Conservation (phyloP, 352 stramenopile genomes). For the Globisporangium nunn region DNA sequence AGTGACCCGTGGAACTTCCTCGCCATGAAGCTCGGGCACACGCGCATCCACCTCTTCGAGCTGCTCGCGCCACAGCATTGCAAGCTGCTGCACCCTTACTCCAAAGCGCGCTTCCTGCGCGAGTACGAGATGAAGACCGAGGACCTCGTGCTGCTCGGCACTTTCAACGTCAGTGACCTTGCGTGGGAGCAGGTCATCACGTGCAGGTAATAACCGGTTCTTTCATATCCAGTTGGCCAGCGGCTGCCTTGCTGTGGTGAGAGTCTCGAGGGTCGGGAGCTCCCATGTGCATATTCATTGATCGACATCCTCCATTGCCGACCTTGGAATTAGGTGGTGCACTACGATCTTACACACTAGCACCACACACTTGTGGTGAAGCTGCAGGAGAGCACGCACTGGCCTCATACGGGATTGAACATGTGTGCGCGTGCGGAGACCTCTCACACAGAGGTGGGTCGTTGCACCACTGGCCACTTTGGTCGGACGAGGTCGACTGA, state of each 20-base stretch:
- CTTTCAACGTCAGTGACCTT: slow-evolving; percentile 39
- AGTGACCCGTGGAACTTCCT: slow-evolving; percentile 50
- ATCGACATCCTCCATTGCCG: not conserved
- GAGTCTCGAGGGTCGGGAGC: too few species aligned
- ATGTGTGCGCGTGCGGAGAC: too few species aligned
- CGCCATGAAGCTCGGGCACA: slow-evolving; percentile 37
- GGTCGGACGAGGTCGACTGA: too few species aligned
- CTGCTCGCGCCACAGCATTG: slow-evolving; percentile 16
- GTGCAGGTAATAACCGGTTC: slow-evolving; percentile 21
- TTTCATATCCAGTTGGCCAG: not conserved
- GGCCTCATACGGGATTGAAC: too few species aligned
- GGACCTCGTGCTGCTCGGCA: slow-evolving; percentile 32
- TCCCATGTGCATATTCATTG: not conserved
- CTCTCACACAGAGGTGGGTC: too few species aligned
- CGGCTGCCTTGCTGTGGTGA: not conserved
- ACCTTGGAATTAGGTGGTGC: not conserved
- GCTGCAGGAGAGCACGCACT: too few species aligned
- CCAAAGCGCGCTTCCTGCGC: slow-evolving; percentile 36
- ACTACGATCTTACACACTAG: too few species aligned
- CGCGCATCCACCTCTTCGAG: slow-evolving; percentile 36
- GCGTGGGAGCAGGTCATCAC: slow-evolving; percentile 41
- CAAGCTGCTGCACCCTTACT: slow-evolving; percentile 42
- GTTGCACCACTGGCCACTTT: too few species aligned
- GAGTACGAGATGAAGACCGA: slow-evolving; percentile 39
- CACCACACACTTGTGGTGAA: too few species aligned